Conservation (phyloP, 1,284 basidiomycete species). For the Tilletiopsis washingtonensis region DNA sequence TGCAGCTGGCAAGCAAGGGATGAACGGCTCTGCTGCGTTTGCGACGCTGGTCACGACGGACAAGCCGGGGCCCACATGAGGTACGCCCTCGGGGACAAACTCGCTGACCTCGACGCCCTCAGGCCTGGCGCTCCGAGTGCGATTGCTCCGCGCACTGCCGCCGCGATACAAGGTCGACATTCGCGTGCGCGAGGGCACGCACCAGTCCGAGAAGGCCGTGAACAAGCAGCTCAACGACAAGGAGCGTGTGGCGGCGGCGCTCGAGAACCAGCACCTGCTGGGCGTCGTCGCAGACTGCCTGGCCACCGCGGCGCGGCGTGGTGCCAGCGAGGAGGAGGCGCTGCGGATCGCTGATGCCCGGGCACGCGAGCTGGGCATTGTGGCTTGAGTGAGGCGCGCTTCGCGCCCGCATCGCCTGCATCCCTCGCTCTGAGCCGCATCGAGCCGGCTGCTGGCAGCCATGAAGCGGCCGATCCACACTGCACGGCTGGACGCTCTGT, state of each 20-base stretch:
- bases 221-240: conserved; percentile 99
- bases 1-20: too few species aligned
- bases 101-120: not conserved
- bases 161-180: conserved; percentile 92
- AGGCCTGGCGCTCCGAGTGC: conserved; percentile 87
- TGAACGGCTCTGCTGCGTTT: too few species aligned
- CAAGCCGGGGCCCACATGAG: too few species aligned
- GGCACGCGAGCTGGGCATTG: conserved; percentile 8
- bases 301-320: conserved; percentile 52
- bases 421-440: too few species aligned
- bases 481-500: too few species aligned
- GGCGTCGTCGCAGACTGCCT: conserved; percentile 85
- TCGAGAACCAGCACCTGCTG: conserved; percentile 81
- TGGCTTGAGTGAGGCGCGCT: too few species aligned
- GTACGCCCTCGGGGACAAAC: not conserved
- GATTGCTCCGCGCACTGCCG: conserved; percentile 81
- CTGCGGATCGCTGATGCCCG: conserved; percentile 6
- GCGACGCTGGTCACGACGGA: too few species aligned
- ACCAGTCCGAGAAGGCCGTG: conserved; percentile 87
- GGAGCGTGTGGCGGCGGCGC: conserved; percentile 90
- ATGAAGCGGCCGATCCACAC: too few species aligned
- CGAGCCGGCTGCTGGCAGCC: too few species aligned
- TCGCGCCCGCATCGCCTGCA: too few species aligned
- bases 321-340: conserved; percentile 19
- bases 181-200: conserved; percentile 82